These are phyloP conservation scores for Cordyceps fumosorosea DNA, from an alignment of 2,329 filamentous ascomycete genomes.

Conservation along the genomic window DNA sequence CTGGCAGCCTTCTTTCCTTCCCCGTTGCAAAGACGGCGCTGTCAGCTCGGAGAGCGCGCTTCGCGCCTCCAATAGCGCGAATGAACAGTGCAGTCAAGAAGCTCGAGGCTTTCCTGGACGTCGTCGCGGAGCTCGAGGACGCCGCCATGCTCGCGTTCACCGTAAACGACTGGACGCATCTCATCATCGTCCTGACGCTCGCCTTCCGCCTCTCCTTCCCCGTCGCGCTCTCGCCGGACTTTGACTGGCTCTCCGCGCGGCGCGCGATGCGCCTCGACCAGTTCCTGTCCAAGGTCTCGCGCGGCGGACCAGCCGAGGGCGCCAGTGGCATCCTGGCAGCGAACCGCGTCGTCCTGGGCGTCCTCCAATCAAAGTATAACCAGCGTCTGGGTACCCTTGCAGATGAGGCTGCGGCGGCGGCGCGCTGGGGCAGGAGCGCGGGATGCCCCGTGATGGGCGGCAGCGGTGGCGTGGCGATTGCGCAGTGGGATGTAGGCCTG, in stretches of 20 bases:
- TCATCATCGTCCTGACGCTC: slow-evolving; percentile 8
- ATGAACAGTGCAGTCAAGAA: not conserved
- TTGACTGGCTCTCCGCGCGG: slow-evolving; percentile 3
- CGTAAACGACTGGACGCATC: slow-evolving; percentile 12
- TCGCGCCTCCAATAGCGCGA: not conserved
- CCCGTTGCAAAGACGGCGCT: slow-evolving; percentile 9
- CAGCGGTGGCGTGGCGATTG: not conserved
- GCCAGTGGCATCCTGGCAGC: slow-evolving; percentile 1
- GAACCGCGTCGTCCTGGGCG: slow-evolving; percentile 2
- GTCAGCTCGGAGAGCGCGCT: slow-evolving; percentile 1
- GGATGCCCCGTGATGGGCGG: slow-evolving; percentile 3
- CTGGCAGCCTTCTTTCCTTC: slow-evolving; percentile 11
- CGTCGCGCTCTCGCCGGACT: slow-evolving; percentile 1
- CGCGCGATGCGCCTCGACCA: not conserved
- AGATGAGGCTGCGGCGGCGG: not conserved
- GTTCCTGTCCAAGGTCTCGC: slow-evolving; percentile 3
- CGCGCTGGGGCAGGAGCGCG: not conserved
- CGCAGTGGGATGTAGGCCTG: not conserved
- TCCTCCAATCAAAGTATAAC: not conserved
- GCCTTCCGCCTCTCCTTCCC: slow-evolving; percentile 11
- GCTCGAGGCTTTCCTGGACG: slow-evolving; percentile 7
- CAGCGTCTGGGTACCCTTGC: not conserved
- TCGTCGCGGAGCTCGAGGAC: slow-evolving; percentile 8
- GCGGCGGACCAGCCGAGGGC: not conserved
- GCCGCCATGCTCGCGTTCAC: slow-evolving; percentile 7